Evolutionary conservation across 2,329 filamentous ascomycete genomes (phyloP).

Genomic region (Trichoderma pleuroti): DNA sequence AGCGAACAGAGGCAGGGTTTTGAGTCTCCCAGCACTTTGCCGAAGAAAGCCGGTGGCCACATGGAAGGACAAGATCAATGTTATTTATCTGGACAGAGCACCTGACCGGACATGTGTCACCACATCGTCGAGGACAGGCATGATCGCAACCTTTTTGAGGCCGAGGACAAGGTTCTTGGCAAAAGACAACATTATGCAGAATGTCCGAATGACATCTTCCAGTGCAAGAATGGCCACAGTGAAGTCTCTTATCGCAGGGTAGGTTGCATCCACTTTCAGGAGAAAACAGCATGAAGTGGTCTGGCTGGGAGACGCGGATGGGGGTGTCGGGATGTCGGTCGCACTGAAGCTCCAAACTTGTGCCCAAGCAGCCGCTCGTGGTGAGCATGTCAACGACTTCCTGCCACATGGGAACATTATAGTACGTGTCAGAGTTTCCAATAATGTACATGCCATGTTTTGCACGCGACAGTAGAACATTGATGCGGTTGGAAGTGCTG

Average conservation of each 20-base stretch:
- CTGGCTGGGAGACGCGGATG: constrained; percentile 49
- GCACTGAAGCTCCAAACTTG: constrained; percentile 52
- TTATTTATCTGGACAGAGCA: constrained; percentile 36
- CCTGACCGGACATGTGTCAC: constrained; percentile 38
- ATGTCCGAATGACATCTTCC: constrained; percentile 46
- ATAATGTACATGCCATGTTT: constrained; percentile 69
- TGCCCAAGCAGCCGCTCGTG: constrained; percentile 45
- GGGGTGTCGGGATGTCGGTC: constrained; percentile 54
- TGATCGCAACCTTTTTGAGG: constrained; percentile 43
- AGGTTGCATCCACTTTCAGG: constrained; percentile 62
- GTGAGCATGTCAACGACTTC: constrained; percentile 53
- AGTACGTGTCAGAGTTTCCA: constrained; percentile 59
- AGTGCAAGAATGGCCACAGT: constrained; percentile 47
- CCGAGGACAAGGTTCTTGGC: constrained; percentile 43
- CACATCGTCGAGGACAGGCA: constrained; percentile 41
- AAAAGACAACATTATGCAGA: constrained; percentile 46
- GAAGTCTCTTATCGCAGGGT: constrained; percentile 47
- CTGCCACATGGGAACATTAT: constrained; percentile 59
- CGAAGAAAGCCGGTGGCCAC: constrained; percentile 38
- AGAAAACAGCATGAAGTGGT: constrained; percentile 53
- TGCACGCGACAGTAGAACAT: constrained; percentile 64
- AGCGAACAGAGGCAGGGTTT: constrained; percentile 45
- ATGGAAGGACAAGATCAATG: constrained; percentile 35
- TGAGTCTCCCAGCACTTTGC: constrained; percentile 42
- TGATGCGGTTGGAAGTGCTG: constrained; percentile 62